phyloP scores from a whole-genome alignment of 768 basidiomycete species.

The Suillus tomentosus region DNA sequence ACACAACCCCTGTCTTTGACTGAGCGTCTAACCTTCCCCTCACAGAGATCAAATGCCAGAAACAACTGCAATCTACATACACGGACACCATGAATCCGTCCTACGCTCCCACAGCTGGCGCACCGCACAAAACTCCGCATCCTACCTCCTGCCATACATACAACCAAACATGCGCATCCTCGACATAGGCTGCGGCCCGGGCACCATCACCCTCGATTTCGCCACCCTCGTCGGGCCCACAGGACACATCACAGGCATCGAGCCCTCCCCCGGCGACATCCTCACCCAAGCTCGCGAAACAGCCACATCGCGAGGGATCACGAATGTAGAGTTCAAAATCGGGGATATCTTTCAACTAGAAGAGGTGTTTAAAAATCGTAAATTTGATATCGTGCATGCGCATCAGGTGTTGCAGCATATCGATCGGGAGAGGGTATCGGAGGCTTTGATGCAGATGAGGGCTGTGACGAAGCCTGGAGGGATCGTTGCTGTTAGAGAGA shows the following conservation, averaged over 20 bases:
- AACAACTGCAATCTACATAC: constrained; percentile 17
- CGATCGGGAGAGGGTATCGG: constrained; percentile 35
- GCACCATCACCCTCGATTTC: constrained; percentile 49
- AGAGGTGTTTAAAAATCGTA: constrained; percentile 33
- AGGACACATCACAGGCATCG: constrained; percentile 47
- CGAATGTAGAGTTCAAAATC: constrained; percentile 41
- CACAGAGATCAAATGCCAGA: constrained; percentile 9
- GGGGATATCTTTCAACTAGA: constrained; percentile 42
- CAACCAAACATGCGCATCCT: constrained; percentile 43
- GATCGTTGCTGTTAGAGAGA: constrained; percentile 46
- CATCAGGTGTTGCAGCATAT: constrained; percentile 55
- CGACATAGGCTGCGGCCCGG: constrained; percentile 56
- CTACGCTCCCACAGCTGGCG: constrained; percentile 38
- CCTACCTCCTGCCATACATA: constrained; percentile 40
- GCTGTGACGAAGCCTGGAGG: constrained; percentile 49
- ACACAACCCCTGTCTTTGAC: no score
- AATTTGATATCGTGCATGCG: constrained; percentile 52
- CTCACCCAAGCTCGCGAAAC: constrained; percentile 36
- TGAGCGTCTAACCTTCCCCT: background rate
- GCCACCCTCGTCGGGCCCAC: constrained; percentile 38
- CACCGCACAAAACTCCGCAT: constrained; percentile 45
- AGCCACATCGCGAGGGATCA: constrained; percentile 29
- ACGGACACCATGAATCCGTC: constrained; percentile 36
- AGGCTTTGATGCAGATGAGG: constrained; percentile 47
- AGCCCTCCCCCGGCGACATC: constrained; percentile 33